phyloP scores from a whole-genome alignment of 495 filamentous ascomycete genomes.

The Tirmania nivea region DNA sequence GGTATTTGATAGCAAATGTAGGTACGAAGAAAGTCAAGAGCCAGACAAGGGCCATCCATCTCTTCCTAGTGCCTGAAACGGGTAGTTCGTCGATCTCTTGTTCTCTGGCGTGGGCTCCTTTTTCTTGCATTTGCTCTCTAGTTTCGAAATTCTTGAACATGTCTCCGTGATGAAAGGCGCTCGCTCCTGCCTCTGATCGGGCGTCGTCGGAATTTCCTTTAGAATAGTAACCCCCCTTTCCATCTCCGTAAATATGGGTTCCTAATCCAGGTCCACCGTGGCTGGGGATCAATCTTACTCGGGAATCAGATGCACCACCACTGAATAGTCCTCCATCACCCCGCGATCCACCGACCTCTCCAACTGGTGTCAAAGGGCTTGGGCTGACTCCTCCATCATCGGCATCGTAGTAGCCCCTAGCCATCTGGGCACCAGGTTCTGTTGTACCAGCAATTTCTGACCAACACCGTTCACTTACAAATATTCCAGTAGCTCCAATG shows the following conservation, averaged over 20 bases:
- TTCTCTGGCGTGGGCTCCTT: slow-evolving; percentile 76
- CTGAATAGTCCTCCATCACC: slow-evolving; percentile 16
- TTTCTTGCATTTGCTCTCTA: slow-evolving; percentile 80
- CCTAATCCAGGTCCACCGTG: slow-evolving; percentile 20
- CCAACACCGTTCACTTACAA: slow-evolving; percentile 91
- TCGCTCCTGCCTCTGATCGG: slow-evolving; percentile 73
- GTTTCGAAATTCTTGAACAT: slow-evolving; percentile 98
- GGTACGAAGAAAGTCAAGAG: slow-evolving; percentile 70
- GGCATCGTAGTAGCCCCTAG: slow-evolving; percentile 21
- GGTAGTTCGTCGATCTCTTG: slow-evolving; percentile 68
- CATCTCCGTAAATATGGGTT: slow-evolving; percentile 17
- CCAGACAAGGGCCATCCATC: slow-evolving; percentile 81
- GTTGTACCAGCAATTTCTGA: slow-evolving; percentile 59
- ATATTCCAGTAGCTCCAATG: slow-evolving; percentile 78
- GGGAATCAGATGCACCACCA: slow-evolving; percentile 21
- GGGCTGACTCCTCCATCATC: slow-evolving; percentile 26
- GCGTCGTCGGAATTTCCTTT: slow-evolving; percentile 53
- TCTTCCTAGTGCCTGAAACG: slow-evolving; percentile 61
- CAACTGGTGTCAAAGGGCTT: slow-evolving; percentile 16
- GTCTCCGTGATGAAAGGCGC: slow-evolving; percentile 72
- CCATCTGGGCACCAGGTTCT: slow-evolving; percentile 30
- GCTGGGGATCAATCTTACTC: slow-evolving; percentile 25
- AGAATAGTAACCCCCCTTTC: slow-evolving; percentile 52
- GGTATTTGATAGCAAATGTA: slow-evolving; percentile 53
- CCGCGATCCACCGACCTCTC: slow-evolving; percentile 8